Evolutionary conservation across 1,284 basidiomycete genomes (phyloP).

Genomic region (Trichosporon sp.): DNA sequence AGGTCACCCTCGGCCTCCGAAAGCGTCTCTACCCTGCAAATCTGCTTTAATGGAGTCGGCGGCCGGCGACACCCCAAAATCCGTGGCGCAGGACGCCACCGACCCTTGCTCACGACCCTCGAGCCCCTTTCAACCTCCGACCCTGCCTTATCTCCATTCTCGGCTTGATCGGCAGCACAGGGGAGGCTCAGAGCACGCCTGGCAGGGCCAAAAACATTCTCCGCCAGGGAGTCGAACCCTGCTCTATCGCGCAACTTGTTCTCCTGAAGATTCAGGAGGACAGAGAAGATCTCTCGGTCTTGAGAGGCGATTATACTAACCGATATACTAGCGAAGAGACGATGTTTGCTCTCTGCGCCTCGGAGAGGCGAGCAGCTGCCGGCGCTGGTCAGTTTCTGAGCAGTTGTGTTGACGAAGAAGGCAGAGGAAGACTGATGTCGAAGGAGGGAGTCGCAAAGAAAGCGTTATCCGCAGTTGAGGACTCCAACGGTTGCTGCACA

Average conservation of each 20-base stretch:
- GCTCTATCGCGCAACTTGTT: not conserved
- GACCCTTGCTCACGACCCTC: not conserved
- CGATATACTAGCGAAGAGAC: not conserved
- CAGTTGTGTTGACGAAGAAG: no score
- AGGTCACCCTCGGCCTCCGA: no score
- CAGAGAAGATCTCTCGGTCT: not conserved
- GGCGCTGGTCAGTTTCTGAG: no score
- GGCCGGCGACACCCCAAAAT: not conserved
- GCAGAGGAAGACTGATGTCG: no score
- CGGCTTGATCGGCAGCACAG: no score
- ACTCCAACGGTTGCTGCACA: no score
- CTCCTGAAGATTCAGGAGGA: not conserved
- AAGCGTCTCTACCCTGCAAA: no score
- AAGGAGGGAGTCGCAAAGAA: no score
- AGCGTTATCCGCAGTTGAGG: no score
- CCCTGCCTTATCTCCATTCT: not conserved
- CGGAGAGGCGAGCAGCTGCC: not conserved
- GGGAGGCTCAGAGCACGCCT: not conserved
- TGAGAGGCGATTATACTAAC: not conserved
- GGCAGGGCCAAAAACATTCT: not conserved
- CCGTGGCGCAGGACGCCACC: not conserved
- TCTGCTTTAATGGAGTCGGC: no score
- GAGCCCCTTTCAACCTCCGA: not conserved
- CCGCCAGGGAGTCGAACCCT: not conserved
- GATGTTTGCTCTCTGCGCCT: not conserved